Base-by-base conservation (phyloP, 768 basidiomycete genomes). In the Naganishia onofrii region DNA sequence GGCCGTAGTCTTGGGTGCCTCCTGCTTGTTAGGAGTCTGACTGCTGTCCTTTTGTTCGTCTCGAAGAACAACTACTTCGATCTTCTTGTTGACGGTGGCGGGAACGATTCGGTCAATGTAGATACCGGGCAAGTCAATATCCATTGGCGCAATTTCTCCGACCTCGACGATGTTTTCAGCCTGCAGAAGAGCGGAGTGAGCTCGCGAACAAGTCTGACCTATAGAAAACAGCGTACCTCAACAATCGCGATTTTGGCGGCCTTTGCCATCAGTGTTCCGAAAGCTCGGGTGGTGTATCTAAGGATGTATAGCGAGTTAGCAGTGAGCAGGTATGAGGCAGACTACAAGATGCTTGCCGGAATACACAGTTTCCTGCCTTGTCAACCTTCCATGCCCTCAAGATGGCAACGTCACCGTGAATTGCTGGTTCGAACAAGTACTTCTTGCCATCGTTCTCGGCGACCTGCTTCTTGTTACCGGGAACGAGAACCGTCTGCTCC, bases 141-240 rank as follows among this genome's bases (percentile, higher is more conserved):
- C 76, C 76, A 76, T 76, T 17, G 78, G 73, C 17, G 58, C 56
- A 72, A 79, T 75, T 31, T 78, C 76, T 10, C 78, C 78, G 48
- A 79, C 75, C 51, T 78, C 77, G 54, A 79, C 78, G 54, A 79
- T 78, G 68, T 79, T 75, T 66, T 79, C 78, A 21, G 78, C 78
- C 76, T 77, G 60, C 3, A 29, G 21, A 52, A 58, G 38, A 26
- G 0, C 21, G 32, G 51, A 26, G 34, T 67, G 29, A 68, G 63
- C 55, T 38, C 8, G 53, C 17, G n/a, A 52, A 19, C 38, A 44
- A 48, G 46, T 19, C 21, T 13, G 51, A 36, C 48, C 71, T 73
- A 19, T 36, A 32, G 29, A 17, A n/a, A n/a, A 34, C 12, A 15
- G 29, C 55, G 9, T 54, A 76, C 77, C 72, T 79, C 78, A 44